Base-by-base conservation (phyloP, 1,284 basidiomycete species). In the Golubevia sp. region DNA sequence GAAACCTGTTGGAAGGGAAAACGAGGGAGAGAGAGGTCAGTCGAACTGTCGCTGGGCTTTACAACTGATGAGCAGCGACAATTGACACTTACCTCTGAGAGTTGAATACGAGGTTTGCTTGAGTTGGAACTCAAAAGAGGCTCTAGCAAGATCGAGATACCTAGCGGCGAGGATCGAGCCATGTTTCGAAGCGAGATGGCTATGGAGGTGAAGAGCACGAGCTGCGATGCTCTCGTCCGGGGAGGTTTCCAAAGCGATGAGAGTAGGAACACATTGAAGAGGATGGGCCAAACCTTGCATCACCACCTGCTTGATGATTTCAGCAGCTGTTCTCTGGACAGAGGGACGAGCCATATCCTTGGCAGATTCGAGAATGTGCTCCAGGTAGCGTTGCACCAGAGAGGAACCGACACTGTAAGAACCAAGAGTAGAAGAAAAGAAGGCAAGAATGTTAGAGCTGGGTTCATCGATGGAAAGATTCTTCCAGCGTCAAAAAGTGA, bases 241-340 rank as follows among this genome's bases (percentile, higher is more conserved):
- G 70, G 91, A 91, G 0, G 95, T 97, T 84, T 98, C 95, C 13
- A 99, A 88, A 1, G 96, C 92, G 11, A 99, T 90, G 61, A 99
- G 91, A 27, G 94, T 88, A 0, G 97, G 94, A 74, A 97, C 90
- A 49, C 93, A 96, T 90, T 97, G 73, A 2, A 98, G 87, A 0
- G 97, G 97, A 84, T 99, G 96, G 13, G 93, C 92, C 49, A 99
- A 87, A 0, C 97, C 97, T 84, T 98, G 95, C 79, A 91, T 92
- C 72, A 99, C 89, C 0, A 94, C 94, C 75, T 96, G 94, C 34
- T 89, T 91, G 55, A 99, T 85, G 49, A 99, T 92, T 71, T 98
- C 94, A 59, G 97, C 88, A 2, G 95, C 95, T 3, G 92, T 88
- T 4, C 88, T 87, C 81, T 98, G 95, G 53, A 93, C 90, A 6